Base-by-base conservation (phyloP, 2,329 filamentous ascomycete genomes). In the Cytospora piceae region DNA sequence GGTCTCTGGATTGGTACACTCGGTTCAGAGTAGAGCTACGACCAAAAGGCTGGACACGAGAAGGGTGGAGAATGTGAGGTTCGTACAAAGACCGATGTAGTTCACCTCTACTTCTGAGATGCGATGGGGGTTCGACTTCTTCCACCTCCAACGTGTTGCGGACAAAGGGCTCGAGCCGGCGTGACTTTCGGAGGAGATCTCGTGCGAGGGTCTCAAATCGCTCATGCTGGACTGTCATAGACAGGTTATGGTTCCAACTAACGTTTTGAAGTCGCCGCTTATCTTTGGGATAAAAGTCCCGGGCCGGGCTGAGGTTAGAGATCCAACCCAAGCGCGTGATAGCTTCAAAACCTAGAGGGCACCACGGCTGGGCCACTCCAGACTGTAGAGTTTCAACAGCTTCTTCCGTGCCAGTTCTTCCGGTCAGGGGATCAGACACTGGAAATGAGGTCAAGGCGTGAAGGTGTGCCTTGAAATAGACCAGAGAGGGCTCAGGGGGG, bases 371-470 rank as follows among this genome's bases (percentile, higher is more conserved):
- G 39, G 80, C 83, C 1, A 75, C 73, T 0, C 81, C 84, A 0
- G 85, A 85, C 3, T 73, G 70, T 0, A 90, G 74, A 32, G 78
- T 80, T 2, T 79, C 73, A 0, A 87, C 66, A 0, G 86, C 82
- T 72, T 90, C 87, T 70, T 91, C 88, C 0, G 80, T 82, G 0
- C 89, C 89, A 0, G 86, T 90, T 0, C 81, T 78, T 0, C 80
- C 76, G 0, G 87, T 90, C 0, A 91, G 77, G 0, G 78, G 74
- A 70, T 91, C 89, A 0, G 85, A 82, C 0, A 90, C 42, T 0
- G 82, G 70, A 37, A 82, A 85, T 0, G 87, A 88, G 0, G 88
- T 91, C 5, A 81, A 74, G 0, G 87, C 88, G 70, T 91, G 88
- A 0, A 87, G 72, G 4, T 81, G 73, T 0, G 86, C 87, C 69